These are phyloP conservation scores for Tetrahymena malaccensis DNA, from an alignment of 73 alveolate genomes.

Conservation along the genomic window DNA sequence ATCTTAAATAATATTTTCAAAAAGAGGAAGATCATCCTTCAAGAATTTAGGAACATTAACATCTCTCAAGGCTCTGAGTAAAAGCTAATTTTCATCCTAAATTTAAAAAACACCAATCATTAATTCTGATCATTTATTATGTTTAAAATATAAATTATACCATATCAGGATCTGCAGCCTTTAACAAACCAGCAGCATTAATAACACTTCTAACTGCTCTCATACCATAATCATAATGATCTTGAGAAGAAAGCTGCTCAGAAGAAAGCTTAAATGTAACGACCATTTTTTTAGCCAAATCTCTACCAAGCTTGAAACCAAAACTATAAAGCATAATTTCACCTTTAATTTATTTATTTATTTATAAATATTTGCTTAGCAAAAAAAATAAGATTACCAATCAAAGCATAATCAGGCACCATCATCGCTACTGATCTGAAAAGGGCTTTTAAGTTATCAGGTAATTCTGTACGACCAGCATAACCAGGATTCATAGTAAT, in stretches of 20 bases:
- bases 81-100: conserved; percentile 77
- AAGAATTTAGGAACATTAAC: conserved; percentile 89
- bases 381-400: conserved; percentile 48
- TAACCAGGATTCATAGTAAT: conserved; percentile 99
- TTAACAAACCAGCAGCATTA: conserved; percentile 91
- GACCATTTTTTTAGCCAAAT: conserved; percentile 96
- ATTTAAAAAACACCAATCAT: neutral
- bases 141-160: neutral
- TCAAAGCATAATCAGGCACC: conserved; percentile 98
- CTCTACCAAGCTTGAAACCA: conserved; percentile 91
- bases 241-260: conserved; percentile 93
- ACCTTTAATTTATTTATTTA: neutral
- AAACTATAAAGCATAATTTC: conserved; percentile 98
- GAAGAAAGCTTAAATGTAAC: conserved; percentile 94
- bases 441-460: conserved; percentile 91
- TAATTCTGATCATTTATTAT: neutral
- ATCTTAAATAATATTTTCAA: conserved; percentile 90
- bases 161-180: conserved; percentile 76
- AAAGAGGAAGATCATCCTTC: conserved; percentile 87
- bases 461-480: conserved; percentile 96
- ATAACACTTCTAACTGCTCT: conserved; percentile 97
- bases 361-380: neutral
- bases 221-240: conserved; percentile 97
- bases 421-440: conserved; percentile 96
- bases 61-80: conserved; percentile 91